Base-by-base conservation (phyloP, 1,284 basidiomycete species). In the Leccinum solheimii region DNA sequence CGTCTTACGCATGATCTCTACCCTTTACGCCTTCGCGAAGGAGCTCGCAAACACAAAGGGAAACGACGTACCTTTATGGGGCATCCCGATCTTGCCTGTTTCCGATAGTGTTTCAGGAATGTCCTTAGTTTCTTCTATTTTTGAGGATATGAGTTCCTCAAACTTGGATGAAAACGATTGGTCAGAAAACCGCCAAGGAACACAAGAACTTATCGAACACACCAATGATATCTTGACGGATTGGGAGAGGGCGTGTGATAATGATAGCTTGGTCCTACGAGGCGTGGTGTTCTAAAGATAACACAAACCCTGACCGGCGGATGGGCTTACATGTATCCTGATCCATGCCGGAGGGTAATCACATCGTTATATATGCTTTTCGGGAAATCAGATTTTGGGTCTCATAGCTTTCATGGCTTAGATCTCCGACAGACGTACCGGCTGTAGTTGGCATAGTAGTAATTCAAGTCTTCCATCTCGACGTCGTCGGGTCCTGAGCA, bases 1-100 rank as follows among this genome's bases (percentile, higher is more conserved):
- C 68, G 97, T 98, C 77, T 98, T 94, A 74, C 93, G 92, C 95
- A 98, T 97, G 72, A 98, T 98, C 74, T 97, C 95, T 90, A 66
- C 34, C 56, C 26, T 56, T 62, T 10, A 68, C 36, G 57, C 48
- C 26, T 64, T 72, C 60, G 71, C 63, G 38, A 63, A 56, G 48
- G 45, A 9, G n/a, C 19, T 62, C 60, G 11, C 21, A 43, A 34
- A 40, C 21, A 49, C 58, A 21, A 57, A 23, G 27, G 36, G 14
- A 11, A 8, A 21, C 3, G 43, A 60, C 73, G 19, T 59, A 87
- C 88, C 87, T 81, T 89, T 88, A 72, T 88, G 86, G 63, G 87
- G 85, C 83, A 95, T 94, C 43, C 90, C 91, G 67, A 98, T 96
- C 78, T 97, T 96, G 19, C 95, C 95, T 5, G 93, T 96, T 74